Conservation (phyloP, 2,329 filamentous ascomycete species). For the Fusarium caatingaense region DNA sequence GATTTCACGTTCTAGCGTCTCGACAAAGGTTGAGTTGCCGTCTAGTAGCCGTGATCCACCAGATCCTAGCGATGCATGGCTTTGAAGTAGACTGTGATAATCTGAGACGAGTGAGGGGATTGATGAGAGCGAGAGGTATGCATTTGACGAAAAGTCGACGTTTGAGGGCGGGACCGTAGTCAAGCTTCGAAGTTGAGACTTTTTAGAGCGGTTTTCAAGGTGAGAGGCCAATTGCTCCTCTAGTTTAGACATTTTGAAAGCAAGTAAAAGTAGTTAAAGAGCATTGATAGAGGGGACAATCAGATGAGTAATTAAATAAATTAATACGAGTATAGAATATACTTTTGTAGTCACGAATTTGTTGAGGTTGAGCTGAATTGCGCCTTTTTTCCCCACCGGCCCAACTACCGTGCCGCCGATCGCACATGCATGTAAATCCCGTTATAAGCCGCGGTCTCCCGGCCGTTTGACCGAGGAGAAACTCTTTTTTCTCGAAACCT, state of each 20-base stretch:
- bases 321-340: too few relatives aligned
- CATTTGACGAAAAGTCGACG: conserved; percentile 82
- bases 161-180: conserved; percentile 72
- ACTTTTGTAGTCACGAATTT: neutral
- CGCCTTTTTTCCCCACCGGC: neutral
- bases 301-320: too few relatives aligned
- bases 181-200: conserved; percentile 57
- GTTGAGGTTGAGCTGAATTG: conserved; percentile 5
- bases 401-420: neutral
- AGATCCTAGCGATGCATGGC: conserved; percentile 55
- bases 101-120: conserved; percentile 66
- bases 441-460: conserved; percentile 21
- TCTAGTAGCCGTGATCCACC: conserved; percentile 66
- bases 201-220: conserved; percentile 47
- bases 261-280: too few relatives aligned
- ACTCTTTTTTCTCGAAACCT: too few relatives aligned
- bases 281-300: too few relatives aligned
- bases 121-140: conserved; percentile 80
- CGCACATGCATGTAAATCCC: neutral
- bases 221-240: conserved; percentile 46
- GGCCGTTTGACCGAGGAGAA: neutral
- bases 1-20: conserved; percentile 59
- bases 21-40: conserved; percentile 60
- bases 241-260: conserved; percentile 30
- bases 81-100: conserved; percentile 63